phyloP scores from a whole-genome alignment of 306 rosid species.

The Senna siamea region DNA sequence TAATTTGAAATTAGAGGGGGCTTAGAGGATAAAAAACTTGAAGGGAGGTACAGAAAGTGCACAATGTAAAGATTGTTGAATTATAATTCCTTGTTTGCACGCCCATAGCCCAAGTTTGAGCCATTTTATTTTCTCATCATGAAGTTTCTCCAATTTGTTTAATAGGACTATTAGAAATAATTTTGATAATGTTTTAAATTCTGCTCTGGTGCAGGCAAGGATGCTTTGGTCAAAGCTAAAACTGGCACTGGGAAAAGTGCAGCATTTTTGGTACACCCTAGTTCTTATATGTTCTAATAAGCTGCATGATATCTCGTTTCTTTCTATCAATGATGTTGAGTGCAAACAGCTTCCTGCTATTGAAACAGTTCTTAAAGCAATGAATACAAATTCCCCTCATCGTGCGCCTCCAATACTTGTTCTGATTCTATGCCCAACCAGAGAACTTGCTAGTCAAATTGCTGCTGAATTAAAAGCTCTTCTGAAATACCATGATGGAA shows the following conservation, averaged over 20 bases:
- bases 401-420: slow-evolving; percentile 73
- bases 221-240: slow-evolving; percentile 89
- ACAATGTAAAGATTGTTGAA: no score
- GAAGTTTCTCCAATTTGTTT: slow-evolving; percentile 13
- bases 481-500: slow-evolving; percentile 74
- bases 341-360: slow-evolving; percentile 98
- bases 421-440: slow-evolving; percentile 91
- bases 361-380: slow-evolving; percentile 95
- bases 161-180: slow-evolving; percentile 8
- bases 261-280: slow-evolving; percentile 79
- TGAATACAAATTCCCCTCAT: slow-evolving; percentile 48
- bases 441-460: slow-evolving; percentile 95
- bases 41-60: no score
- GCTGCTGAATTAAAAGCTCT: slow-evolving; percentile 83
- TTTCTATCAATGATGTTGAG: slow-evolving; percentile 42
- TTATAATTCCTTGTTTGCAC: background rate
- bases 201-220: slow-evolving; percentile 62
- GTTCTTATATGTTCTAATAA: slow-evolving; percentile 32
- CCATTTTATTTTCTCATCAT: slow-evolving; percentile 23
- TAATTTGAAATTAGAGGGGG: no score
- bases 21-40: no score
- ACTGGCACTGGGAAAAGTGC: slow-evolving; percentile 94
- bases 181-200: slow-evolving; percentile 27
- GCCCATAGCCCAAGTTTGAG: slow-evolving; percentile 11
- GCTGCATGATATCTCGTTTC: slow-evolving; percentile 28